Conservation (phyloP, 768 basidiomycete species). For the Suillus subalutaceus region DNA sequence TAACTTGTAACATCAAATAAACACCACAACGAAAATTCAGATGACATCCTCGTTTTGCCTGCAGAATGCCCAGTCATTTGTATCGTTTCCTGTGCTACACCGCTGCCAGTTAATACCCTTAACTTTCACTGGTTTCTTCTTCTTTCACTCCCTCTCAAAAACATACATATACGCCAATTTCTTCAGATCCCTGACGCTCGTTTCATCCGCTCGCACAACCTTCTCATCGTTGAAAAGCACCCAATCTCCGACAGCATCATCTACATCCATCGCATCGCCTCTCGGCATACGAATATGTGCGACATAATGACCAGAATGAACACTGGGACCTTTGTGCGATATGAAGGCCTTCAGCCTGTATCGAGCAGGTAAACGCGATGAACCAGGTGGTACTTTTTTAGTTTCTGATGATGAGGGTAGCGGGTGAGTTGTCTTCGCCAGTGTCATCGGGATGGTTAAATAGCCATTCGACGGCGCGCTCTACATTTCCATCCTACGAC, state of each 20-base stretch:
- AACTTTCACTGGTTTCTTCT: neutral
- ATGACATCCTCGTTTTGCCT: too few relatives aligned
- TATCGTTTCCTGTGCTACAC: too few relatives aligned
- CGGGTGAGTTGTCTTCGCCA: slow-evolving; percentile 55
- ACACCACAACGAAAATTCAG: too few relatives aligned
- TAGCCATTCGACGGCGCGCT: slow-evolving; percentile 94
- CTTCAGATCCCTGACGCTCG: slow-evolving; percentile 82
- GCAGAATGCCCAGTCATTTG: too few relatives aligned
- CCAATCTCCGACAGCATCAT: slow-evolving; percentile 56
- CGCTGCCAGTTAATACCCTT: too few relatives aligned
- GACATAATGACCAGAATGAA: slow-evolving; percentile 94
- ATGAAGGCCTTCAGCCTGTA: slow-evolving; percentile 92
- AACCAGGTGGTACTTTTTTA: slow-evolving; percentile 46
- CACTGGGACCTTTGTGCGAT: slow-evolving; percentile 95
- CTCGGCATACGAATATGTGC: slow-evolving; percentile 61
- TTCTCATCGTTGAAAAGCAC: slow-evolving; percentile 97
- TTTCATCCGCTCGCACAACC: slow-evolving; percentile 85
- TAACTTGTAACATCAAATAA: too few relatives aligned
- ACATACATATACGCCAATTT: slow-evolving; percentile 92
- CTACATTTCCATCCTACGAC: slow-evolving; percentile 65
- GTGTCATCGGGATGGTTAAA: slow-evolving; percentile 91
- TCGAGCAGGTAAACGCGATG: slow-evolving; percentile 63
- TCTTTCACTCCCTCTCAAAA: slow-evolving; percentile 57
- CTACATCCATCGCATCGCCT: slow-evolving; percentile 32
- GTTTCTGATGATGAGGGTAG: slow-evolving; percentile 25